These are phyloP conservation scores for Ajuga chamaepitys DNA, from an alignment of 257 asterid species.

Conservation along the genomic window DNA sequence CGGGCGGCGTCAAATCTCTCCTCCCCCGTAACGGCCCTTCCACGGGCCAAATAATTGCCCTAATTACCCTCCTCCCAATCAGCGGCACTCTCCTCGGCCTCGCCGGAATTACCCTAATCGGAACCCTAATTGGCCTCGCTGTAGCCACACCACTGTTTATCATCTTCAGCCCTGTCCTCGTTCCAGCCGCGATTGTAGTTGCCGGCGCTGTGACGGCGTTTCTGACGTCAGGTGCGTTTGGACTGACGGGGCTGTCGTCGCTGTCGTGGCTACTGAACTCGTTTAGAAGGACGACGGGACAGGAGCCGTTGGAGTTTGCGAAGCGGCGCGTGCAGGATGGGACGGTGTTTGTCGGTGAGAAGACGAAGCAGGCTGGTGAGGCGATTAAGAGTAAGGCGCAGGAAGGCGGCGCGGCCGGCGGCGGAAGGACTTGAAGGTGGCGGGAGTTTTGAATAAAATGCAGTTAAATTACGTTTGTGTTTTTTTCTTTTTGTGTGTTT, in stretches of 20 bases:
- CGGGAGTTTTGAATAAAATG: slow-evolving; percentile 7
- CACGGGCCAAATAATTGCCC: slow-evolving; percentile 49
- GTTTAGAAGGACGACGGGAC: slow-evolving; percentile 46
- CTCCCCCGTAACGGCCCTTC: slow-evolving; percentile 56
- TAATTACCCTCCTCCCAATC: slow-evolving; percentile 57
- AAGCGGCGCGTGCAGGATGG: slow-evolving; percentile 58
- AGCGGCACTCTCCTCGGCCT: slow-evolving; percentile 53
- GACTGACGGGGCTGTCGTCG: slow-evolving; percentile 74
- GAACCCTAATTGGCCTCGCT: slow-evolving; percentile 54
- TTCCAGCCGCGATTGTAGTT: slow-evolving; percentile 49
- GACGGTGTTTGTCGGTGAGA: slow-evolving; percentile 42
- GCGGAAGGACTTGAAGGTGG: slow-evolving; percentile 14
- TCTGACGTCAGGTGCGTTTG: slow-evolving; percentile 73
- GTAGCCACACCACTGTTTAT: slow-evolving; percentile 61
- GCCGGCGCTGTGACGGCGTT: slow-evolving; percentile 60
- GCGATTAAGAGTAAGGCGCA: slow-evolving; percentile 50
- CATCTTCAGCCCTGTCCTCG: slow-evolving; percentile 67
- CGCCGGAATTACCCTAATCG: slow-evolving; percentile 52
- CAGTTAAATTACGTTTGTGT: background rate
- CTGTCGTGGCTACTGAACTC: slow-evolving; percentile 60
- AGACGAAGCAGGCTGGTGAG: slow-evolving; percentile 57
- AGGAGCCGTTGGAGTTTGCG: slow-evolving; percentile 50
- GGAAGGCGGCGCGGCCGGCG: slow-evolving; percentile 23
- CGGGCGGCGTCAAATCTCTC: slow-evolving; percentile 28
- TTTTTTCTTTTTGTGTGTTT: background rate